Percentiles rank a stretch among this genome's conserved stretches.
Conservation (phyloP, 2,329 filamentous ascomycete species). For the Chrysosporium queenslandicum region DNA sequence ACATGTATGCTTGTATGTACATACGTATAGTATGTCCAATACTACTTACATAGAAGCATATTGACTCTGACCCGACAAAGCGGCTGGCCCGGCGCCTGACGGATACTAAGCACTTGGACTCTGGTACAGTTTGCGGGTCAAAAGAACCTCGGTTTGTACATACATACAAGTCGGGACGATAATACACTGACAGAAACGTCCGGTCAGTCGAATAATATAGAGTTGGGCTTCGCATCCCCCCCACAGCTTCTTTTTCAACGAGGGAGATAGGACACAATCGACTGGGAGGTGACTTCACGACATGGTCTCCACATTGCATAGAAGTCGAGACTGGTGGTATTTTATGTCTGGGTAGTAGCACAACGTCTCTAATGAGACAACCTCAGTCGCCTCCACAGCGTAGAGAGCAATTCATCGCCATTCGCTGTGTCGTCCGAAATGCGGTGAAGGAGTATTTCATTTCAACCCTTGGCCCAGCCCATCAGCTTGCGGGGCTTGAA, state of each 20-base stretch:
- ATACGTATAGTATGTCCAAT: too few relatives aligned
- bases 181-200: not conserved
- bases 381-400: conserved; percentile 1
- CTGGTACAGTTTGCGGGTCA: not conserved
- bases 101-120: not conserved
- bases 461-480: not conserved
- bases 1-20: too few relatives aligned
- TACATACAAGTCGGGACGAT: too few relatives aligned
- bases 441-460: conserved; percentile 2
- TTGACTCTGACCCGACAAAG: not conserved
- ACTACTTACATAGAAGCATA: not conserved
- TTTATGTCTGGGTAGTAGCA: not conserved
- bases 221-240: not conserved
- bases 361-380: not conserved
- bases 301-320: not conserved
- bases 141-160: not conserved
- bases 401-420: not conserved
- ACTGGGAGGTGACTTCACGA: not conserved
- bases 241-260: not conserved
- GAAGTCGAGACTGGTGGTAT: not conserved
- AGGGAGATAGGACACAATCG: not conserved
- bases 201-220: not conserved
- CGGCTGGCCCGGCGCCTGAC: not conserved
- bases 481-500: not conserved
- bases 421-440: not conserved